These are phyloP conservation scores for Orbilia blumenaviensis DNA, from an alignment of 2,329 filamentous ascomycete genomes.

Conservation along the genomic window DNA sequence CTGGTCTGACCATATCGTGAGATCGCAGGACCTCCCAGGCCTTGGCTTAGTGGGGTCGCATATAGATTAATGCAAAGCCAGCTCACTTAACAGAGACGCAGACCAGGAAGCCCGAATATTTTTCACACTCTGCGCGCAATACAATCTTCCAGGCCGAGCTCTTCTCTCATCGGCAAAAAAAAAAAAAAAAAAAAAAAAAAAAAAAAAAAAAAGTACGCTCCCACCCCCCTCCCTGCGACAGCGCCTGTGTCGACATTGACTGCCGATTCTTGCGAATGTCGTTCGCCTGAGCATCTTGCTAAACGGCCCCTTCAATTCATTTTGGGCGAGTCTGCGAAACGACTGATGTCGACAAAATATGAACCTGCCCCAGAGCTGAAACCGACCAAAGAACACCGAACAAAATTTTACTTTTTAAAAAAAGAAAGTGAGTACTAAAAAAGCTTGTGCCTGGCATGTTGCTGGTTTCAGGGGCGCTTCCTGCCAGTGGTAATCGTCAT, in stretches of 20 bases:
- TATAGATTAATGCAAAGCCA: constrained; percentile 47
- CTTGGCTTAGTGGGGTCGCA: constrained; percentile 21
- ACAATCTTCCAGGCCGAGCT: no score
- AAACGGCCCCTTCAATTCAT: constrained; percentile 43
- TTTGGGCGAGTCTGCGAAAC: constrained; percentile 38
- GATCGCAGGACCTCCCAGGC: not conserved
- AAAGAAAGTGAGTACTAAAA: constrained; percentile 15
- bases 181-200: no score
- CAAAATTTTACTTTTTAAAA: constrained; percentile 20
- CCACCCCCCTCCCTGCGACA: no score
- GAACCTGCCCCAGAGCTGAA: constrained; percentile 39
- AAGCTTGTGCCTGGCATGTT: constrained; percentile 20
- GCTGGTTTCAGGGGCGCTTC: constrained; percentile 43
- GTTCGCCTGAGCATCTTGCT: constrained; percentile 19
- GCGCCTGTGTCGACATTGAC: constrained; percentile 11
- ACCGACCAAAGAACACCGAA: constrained; percentile 33
- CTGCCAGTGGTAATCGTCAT: constrained; percentile 39
- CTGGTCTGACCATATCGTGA: constrained; percentile 17
- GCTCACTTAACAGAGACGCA: constrained; percentile 16
- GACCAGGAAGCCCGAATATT: not conserved
- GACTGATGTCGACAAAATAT: constrained; percentile 44
- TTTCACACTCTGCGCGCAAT: not conserved
- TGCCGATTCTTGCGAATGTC: not conserved
- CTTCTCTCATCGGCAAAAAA: constrained; percentile 21
- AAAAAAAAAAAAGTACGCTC: no score